Conservation (phyloP, 1,139 yeast genomes). For the Citeromyces hawaiiensis region DNA sequence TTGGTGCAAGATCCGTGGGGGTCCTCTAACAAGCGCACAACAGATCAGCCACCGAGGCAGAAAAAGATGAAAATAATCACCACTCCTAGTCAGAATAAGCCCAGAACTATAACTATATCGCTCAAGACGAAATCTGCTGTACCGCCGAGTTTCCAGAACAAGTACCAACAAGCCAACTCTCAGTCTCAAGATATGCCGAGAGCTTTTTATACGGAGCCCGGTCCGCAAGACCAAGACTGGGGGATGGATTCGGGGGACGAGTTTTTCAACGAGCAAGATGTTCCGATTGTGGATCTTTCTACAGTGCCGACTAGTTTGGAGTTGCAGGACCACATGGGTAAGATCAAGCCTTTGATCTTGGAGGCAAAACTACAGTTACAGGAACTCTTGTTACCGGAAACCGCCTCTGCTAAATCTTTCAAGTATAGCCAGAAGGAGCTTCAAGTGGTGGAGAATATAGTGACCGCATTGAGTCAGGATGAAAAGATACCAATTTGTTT, state of each 20-base stretch:
- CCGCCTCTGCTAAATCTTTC: background rate
- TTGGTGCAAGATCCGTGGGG: slow-evolving; percentile 4
- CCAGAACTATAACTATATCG: background rate
- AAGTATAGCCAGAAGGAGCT: background rate
- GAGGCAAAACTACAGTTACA: slow-evolving; percentile 1
- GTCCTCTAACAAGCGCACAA: slow-evolving; percentile 1
- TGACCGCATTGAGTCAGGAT: background rate
- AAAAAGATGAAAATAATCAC: slow-evolving; percentile 5
- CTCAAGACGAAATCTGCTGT: background rate
- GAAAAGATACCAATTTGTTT: slow-evolving; percentile 10
- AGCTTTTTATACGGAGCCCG: background rate
- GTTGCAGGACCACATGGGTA: background rate
- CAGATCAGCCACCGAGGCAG: slow-evolving; percentile 2
- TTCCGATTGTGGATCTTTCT: background rate
- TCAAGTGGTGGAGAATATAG: background rate
- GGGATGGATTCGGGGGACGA: background rate
- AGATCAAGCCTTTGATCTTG: background rate
- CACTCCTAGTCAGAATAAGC: background rate
- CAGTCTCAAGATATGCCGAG: background rate
- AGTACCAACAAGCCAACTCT: background rate
- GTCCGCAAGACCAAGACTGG: background rate
- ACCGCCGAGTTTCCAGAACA: background rate
- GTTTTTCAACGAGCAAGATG: background rate
- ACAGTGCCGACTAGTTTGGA: background rate
- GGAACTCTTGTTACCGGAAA: background rate